Percentiles rank a stretch among this genome's conserved stretches.
These are phyloP conservation scores for Cokeromyces recurvatus DNA, from an alignment of 371 early-diverging fungal species.

Conservation along the genomic window DNA sequence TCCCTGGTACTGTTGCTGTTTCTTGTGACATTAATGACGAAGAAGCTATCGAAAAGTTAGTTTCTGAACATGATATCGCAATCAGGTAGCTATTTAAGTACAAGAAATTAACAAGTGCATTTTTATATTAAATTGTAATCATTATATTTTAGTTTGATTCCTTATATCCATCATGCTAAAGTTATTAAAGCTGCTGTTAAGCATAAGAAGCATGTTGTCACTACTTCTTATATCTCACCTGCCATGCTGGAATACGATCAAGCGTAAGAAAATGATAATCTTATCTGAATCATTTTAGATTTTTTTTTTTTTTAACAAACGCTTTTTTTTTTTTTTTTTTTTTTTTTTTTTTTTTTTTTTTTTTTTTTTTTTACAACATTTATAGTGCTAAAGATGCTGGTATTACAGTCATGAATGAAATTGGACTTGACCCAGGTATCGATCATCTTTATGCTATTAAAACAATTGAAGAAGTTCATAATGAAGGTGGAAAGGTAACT, in stretches of 20 bases:
- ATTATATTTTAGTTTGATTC: slow-evolving; percentile 65
- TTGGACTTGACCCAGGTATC: slow-evolving; percentile 94
- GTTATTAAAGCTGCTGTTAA: slow-evolving; percentile 83
- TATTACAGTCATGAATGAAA: slow-evolving; percentile 86
- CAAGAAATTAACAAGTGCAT: not conserved
- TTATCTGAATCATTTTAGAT: not conserved
- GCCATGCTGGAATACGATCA: slow-evolving; percentile 81
- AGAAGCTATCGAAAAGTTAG: slow-evolving; percentile 78
- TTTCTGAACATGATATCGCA: slow-evolving; percentile 81
- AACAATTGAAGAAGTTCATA: slow-evolving; percentile 85
- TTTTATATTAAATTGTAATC: not conserved
- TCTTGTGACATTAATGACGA: slow-evolving; percentile 79
- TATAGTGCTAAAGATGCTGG: slow-evolving; percentile 73
- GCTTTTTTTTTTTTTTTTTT: not conserved
- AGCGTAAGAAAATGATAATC: slow-evolving; percentile 48
- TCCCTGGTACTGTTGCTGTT: slow-evolving; percentile 57
- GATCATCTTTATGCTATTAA: slow-evolving; percentile 89
- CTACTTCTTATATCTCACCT: slow-evolving; percentile 88
- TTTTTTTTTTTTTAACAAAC: too few species aligned
- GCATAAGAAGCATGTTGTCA: slow-evolving; percentile 82
- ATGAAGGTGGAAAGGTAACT: slow-evolving; percentile 77
- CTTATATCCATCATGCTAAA: slow-evolving; percentile 81
- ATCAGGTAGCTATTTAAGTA: slow-evolving; percentile 49
- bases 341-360: not conserved
- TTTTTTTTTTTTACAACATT: not conserved